Conservation (phyloP, 805 yeast species). For the baker's yeast (Saccharomyces cerevisiae) region DNA sequence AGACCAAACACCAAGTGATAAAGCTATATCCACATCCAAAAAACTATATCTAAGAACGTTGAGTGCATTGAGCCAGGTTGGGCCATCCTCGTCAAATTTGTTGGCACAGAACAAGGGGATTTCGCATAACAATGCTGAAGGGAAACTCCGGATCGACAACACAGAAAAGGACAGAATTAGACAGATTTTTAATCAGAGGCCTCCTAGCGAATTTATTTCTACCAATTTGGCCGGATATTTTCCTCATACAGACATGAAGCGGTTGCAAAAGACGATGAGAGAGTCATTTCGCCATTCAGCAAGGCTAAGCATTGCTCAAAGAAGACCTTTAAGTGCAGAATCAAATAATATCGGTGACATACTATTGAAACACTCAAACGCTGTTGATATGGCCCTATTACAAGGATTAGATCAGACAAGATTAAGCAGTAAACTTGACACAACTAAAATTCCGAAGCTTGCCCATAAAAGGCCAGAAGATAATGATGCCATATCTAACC, state of each 20-base stretch:
- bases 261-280: constrained; percentile 69
- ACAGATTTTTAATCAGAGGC: constrained; percentile 73
- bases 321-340: constrained; percentile 21
- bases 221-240: constrained; percentile 84
- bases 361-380: constrained; percentile 44
- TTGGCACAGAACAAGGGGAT: not conserved
- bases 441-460: constrained; percentile 24
- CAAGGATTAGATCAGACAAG: constrained; percentile 26
- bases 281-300: constrained; percentile 78
- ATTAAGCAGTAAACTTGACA: not conserved
- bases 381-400: constrained; percentile 42
- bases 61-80: constrained; percentile 14
- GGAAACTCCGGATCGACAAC: constrained; percentile 16
- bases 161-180: constrained; percentile 26
- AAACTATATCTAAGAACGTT: constrained; percentile 32
- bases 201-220: constrained; percentile 87
- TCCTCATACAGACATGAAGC: constrained; percentile 69
- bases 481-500: not conserved
- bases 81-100: constrained; percentile 4
- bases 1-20: constrained; percentile 53
- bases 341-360: constrained; percentile 57
- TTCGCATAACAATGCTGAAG: not conserved
- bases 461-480: constrained; percentile 36
- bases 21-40: constrained; percentile 50
- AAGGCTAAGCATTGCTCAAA: constrained; percentile 33